Conservation (phyloP, 163 green algal species). For the Scenedesmus sp. region DNA sequence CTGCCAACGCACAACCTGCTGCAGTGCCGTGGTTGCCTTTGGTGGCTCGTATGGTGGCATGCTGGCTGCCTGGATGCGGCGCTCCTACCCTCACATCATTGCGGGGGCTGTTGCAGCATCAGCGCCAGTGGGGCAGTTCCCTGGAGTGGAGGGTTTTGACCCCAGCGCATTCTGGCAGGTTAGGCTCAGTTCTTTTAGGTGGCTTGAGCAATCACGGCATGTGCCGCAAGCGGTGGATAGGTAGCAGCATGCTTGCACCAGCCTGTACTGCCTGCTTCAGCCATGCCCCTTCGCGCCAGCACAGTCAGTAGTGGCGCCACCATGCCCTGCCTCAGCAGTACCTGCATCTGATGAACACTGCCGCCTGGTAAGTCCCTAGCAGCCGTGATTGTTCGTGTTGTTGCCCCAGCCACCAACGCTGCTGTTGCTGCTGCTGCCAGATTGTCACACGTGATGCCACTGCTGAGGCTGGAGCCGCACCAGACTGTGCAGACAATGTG, state of each 20-base stretch:
- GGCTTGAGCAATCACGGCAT: neutral
- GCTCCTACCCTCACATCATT: constrained; percentile 81
- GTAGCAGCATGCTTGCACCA: neutral
- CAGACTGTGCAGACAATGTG: constrained; percentile 74
- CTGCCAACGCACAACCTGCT: neutral
- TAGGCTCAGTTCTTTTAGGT: neutral
- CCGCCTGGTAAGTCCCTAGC: too few relatives aligned
- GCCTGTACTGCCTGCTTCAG: too few relatives aligned
- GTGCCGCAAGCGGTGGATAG: too few relatives aligned
- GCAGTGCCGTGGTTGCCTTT: constrained; percentile 86
- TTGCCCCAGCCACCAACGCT: neutral
- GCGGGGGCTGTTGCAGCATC: constrained; percentile 63
- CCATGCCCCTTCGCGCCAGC: too few relatives aligned
- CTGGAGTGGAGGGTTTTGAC: constrained; percentile 58
- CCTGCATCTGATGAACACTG: too few relatives aligned
- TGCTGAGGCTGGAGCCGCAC: constrained; percentile 65
- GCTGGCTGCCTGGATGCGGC: constrained; percentile 84
- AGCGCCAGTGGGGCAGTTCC: constrained; percentile 64
- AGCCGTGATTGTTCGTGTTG: too few relatives aligned
- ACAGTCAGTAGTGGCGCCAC: too few relatives aligned
- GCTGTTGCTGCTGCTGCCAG: neutral
- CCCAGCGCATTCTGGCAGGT: constrained; percentile 68
- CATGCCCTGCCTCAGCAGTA: too few relatives aligned
- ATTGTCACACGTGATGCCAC: constrained; percentile 84
- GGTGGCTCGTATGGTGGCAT: constrained; percentile 89